Conservation (phyloP, 1,284 basidiomycete species). For the Mrakiaceae sp. region DNA sequence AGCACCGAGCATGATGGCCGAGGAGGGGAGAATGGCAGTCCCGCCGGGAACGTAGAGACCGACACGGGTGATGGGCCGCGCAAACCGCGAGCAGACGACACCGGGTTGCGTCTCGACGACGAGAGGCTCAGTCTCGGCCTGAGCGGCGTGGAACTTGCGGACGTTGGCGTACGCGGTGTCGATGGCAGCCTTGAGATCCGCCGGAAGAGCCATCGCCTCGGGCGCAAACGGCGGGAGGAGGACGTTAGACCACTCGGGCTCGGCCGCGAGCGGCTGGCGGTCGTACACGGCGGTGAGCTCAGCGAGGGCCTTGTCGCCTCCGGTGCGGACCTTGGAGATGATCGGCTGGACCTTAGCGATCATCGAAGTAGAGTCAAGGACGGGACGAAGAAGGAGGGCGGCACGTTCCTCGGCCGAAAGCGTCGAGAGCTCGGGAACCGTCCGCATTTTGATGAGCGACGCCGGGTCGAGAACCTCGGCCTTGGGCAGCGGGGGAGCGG, state of each 20-base stretch:
- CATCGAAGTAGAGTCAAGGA: slow-evolving; percentile 88
- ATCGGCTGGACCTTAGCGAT: slow-evolving; percentile 91
- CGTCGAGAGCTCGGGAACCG: slow-evolving; percentile 46
- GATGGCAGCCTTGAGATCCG: slow-evolving; percentile 66
- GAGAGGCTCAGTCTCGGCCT: slow-evolving; percentile 58
- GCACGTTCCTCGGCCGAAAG: slow-evolving; percentile 48
- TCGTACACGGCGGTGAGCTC: slow-evolving; percentile 92
- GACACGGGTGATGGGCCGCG: slow-evolving; percentile 84
- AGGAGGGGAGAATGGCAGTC: slow-evolving; percentile 90
- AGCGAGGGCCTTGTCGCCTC: slow-evolving; percentile 78
- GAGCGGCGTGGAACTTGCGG: slow-evolving; percentile 76
- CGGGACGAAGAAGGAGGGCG: slow-evolving; percentile 73
- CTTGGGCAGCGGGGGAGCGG: slow-evolving; percentile 20
- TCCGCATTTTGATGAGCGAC: slow-evolving; percentile 59
- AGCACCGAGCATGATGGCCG: slow-evolving; percentile 94
- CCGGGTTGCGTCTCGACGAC: slow-evolving; percentile 96
- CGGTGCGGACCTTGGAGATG: slow-evolving; percentile 69
- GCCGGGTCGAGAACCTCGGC: slow-evolving; percentile 28
- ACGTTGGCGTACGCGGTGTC: slow-evolving; percentile 89
- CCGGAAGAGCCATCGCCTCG: slow-evolving; percentile 46
- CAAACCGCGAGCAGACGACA: slow-evolving; percentile 87
- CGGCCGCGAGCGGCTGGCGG: slow-evolving; percentile 47
- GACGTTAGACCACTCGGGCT: slow-evolving; percentile 37
- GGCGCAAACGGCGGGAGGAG: slow-evolving; percentile 38
- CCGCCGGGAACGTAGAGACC: slow-evolving; percentile 97